Evolutionary conservation across 768 basidiomycete species (phyloP).

Genomic region (Podaxis pistillaris): DNA sequence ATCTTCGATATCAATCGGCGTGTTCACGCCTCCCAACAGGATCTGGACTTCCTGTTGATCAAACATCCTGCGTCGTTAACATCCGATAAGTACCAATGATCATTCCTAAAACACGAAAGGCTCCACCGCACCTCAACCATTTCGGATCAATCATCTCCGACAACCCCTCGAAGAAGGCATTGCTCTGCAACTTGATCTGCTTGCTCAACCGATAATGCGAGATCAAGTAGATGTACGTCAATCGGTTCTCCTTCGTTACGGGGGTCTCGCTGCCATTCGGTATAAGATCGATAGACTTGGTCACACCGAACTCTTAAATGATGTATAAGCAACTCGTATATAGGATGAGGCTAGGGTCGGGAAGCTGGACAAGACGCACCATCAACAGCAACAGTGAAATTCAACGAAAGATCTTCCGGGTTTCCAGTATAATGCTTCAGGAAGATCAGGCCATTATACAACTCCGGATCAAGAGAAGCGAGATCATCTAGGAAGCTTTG

Average conservation of each 20-base stretch:
- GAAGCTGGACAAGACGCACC: conserved; percentile 42
- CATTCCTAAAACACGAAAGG: background rate
- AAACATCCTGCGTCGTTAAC: conserved; percentile 69
- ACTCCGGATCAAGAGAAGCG: conserved; percentile 84
- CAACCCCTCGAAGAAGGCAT: conserved; percentile 89
- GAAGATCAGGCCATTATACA: conserved; percentile 90
- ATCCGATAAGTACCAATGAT: background rate
- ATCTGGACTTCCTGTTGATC: conserved; percentile 96
- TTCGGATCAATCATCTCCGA: conserved; percentile 90
- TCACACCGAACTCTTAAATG: conserved; percentile 73
- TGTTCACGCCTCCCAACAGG: conserved; percentile 83
- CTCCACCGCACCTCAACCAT: conserved; percentile 64
- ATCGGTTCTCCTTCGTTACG: conserved; percentile 85
- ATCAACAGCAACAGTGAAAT: conserved; percentile 85
- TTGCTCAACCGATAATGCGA: conserved; percentile 85
- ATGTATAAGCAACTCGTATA: too few species aligned
- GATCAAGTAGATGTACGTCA: conserved; percentile 87
- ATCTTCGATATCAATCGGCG: conserved; percentile 84
- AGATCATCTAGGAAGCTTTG: conserved; percentile 94
- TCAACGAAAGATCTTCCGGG: conserved; percentile 84
- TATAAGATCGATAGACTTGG: conserved; percentile 74
- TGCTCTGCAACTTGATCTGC: conserved; percentile 84
- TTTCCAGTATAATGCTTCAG: conserved; percentile 90
- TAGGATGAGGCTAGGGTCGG: too few species aligned
- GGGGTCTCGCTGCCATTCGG: conserved; percentile 78